Percentiles rank a stretch among this genome's conserved stretches.
Evolutionary conservation across 2,329 filamentous ascomycete species (phyloP).

Genomic region (Tothia fuscella): DNA sequence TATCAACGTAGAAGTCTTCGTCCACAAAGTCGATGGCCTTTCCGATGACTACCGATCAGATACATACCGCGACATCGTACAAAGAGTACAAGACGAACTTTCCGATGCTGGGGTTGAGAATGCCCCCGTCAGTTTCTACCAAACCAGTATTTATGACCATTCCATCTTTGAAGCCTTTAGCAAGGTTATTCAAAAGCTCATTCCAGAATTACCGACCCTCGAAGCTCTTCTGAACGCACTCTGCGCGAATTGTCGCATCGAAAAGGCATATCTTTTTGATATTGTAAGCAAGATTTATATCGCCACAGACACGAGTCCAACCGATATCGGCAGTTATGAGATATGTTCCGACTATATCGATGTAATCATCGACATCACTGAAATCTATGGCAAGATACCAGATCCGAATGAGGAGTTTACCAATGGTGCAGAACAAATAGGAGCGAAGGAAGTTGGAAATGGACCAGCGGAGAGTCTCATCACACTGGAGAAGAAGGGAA

Average conservation of each 20-base stretch:
- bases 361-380: constrained; percentile 92
- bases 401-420: constrained; percentile 17
- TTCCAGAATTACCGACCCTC: constrained; percentile 82
- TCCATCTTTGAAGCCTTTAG: constrained; percentile 97
- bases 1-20: constrained; percentile 96
- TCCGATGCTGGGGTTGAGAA: constrained; percentile 90
- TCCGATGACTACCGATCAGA: constrained; percentile 95
- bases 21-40: constrained; percentile 97
- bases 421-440: constrained; percentile 13
- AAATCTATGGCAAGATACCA: constrained; percentile 74
- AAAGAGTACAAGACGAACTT: constrained; percentile 91
- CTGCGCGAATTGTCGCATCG: constrained; percentile 85
- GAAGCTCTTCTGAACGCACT: constrained; percentile 91
- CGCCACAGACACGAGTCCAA: constrained; percentile 83
- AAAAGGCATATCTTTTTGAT: constrained; percentile 97
- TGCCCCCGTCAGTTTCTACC: constrained; percentile 84
- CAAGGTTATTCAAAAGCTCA: constrained; percentile 96
- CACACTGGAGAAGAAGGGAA: constrained; percentile 45
- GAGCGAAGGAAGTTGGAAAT: constrained; percentile 27
- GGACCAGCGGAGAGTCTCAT: constrained; percentile 51
- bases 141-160: constrained; percentile 97
- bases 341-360: constrained; percentile 99
- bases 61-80: constrained; percentile 91
- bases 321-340: constrained; percentile 92
- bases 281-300: constrained; percentile 98